These are phyloP conservation scores for Lactarius vividus DNA, from an alignment of 768 basidiomycete species.

Conservation along the genomic window DNA sequence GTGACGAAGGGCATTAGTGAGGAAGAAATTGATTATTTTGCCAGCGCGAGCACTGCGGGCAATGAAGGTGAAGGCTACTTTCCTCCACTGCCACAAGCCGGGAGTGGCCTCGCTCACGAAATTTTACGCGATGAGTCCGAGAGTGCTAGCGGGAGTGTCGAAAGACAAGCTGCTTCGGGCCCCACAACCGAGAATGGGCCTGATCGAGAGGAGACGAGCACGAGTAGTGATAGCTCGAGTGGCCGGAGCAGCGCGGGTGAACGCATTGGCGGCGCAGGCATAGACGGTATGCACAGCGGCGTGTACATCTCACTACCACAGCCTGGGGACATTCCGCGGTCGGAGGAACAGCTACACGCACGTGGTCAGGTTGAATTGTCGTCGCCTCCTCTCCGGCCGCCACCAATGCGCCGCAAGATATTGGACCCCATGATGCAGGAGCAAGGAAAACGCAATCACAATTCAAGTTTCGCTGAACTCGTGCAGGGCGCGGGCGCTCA, in stretches of 20 bases:
- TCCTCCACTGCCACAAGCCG: slow-evolving; percentile 37
- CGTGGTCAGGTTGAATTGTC: background rate
- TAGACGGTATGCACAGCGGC: slow-evolving; percentile 3
- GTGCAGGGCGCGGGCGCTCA: slow-evolving; percentile 2
- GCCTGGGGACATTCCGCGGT: background rate
- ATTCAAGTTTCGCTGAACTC: background rate
- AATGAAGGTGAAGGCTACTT: slow-evolving; percentile 40
- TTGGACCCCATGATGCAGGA: slow-evolving; percentile 16
- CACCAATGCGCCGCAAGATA: slow-evolving; percentile 16
- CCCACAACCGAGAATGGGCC: background rate
- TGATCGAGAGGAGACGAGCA: slow-evolving; percentile 5
- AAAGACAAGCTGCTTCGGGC: slow-evolving; percentile 9
- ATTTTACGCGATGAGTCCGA: slow-evolving; percentile 26
- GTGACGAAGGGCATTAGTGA: slow-evolving; percentile 31
- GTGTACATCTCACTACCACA: slow-evolving; percentile 10
- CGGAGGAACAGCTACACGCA: background rate
- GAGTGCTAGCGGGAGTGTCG: slow-evolving; percentile 5
- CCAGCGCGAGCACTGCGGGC: slow-evolving; percentile 12
- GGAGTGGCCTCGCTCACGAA: slow-evolving; percentile 35
- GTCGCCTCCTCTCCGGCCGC: background rate
- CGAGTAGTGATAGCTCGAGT: slow-evolving; percentile 5
- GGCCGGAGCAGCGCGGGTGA: background rate
- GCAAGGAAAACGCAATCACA: background rate
- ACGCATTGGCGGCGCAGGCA: background rate
- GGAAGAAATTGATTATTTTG: slow-evolving; percentile 41